A percentile compares a stretch with the other conserved stretches of the same genome.
These are phyloP conservation scores for Martiniozyma asiatica DNA, from an alignment of 1,139 yeast species.

Conservation along the genomic window DNA sequence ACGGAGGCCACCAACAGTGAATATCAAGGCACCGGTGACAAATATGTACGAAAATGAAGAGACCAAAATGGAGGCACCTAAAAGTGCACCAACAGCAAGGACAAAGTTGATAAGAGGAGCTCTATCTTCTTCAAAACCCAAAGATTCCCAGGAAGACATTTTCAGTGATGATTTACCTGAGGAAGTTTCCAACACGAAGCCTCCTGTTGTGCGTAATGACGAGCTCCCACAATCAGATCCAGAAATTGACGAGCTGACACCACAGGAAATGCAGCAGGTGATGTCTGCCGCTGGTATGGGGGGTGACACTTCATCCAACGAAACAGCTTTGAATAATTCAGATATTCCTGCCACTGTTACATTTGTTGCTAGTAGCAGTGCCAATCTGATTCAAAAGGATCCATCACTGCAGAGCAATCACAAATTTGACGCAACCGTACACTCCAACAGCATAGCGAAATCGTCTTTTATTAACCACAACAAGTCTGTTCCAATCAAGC, in stretches of 20 bases:
- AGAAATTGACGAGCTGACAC: slow-evolving; percentile 14
- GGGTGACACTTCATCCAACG: slow-evolving; percentile 1
- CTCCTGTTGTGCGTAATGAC: slow-evolving; percentile 2
- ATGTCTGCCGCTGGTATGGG: not conserved
- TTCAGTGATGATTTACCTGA: slow-evolving; percentile 52
- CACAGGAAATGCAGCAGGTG: slow-evolving; percentile 2
- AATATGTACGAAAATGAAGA: slow-evolving; percentile 4
- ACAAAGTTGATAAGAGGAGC: slow-evolving; percentile 13
- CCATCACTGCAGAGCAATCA: slow-evolving; percentile 27
- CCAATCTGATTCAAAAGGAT: slow-evolving; percentile 36
- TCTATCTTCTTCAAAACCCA: not conserved
- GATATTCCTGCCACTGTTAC: slow-evolving; percentile 23
- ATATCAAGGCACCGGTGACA: too few relatives aligned
- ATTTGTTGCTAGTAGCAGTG: slow-evolving; percentile 51
- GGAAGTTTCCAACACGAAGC: slow-evolving; percentile 19
- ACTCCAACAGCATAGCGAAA: slow-evolving; percentile 39
- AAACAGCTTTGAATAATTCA: not conserved
- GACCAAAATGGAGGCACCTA: not conserved
- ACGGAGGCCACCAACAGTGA: slow-evolving; percentile 22
- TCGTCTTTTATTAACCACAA: slow-evolving; percentile 40
- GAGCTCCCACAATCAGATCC: slow-evolving; percentile 16
- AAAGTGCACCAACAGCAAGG: not conserved
- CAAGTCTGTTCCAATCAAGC: slow-evolving; percentile 45
- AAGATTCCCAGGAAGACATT: slow-evolving; percentile 33
- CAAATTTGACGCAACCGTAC: slow-evolving; percentile 34